phyloP scores from a whole-genome alignment of 2,329 filamentous ascomycete species.

The Aspergillus ibericus region DNA sequence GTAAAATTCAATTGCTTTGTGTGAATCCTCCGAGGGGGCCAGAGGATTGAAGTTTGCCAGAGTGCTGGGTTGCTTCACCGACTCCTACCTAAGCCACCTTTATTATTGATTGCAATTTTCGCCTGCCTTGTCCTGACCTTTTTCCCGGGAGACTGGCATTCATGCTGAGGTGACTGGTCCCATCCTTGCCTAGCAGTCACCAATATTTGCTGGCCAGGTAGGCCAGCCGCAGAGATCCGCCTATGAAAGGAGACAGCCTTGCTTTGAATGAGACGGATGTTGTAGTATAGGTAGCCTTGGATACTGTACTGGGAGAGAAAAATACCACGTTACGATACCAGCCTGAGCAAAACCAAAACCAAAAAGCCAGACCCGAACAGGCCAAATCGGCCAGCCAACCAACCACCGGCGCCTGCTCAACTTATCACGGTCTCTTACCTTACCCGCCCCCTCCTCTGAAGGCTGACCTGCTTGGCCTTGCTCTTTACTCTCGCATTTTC shows the following conservation, averaged over 20 bases:
- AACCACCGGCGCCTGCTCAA: slow-evolving; percentile 1
- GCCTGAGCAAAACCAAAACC: not conserved
- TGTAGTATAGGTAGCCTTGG: not conserved
- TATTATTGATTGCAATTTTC: not conserved
- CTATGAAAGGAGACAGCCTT: not conserved
- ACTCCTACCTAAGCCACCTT: slow-evolving; percentile 6
- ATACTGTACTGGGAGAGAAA: not conserved
- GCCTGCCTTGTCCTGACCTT: not conserved
- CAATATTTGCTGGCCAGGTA: not conserved
- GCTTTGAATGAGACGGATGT: not conserved
- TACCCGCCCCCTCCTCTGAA: slow-evolving; percentile 28
- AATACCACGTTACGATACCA: not conserved
- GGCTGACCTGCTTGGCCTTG: slow-evolving; percentile 1
- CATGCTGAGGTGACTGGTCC: not conserved
- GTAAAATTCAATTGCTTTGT: not conserved
- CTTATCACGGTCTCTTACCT: slow-evolving; percentile 8
- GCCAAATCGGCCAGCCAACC: not conserved
- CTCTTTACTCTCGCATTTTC: slow-evolving; percentile 10
- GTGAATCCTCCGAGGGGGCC: not conserved
- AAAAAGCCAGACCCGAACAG: slow-evolving; percentile 3
- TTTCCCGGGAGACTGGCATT: not conserved
- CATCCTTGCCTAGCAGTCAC: not conserved
- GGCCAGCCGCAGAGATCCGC: not conserved
- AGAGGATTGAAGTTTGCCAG: not conserved
- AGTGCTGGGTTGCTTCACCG: slow-evolving; percentile 2